These are phyloP conservation scores for Pseudocercospora macadamiae DNA, from an alignment of 2,329 filamentous ascomycete species.

Conservation along the genomic window DNA sequence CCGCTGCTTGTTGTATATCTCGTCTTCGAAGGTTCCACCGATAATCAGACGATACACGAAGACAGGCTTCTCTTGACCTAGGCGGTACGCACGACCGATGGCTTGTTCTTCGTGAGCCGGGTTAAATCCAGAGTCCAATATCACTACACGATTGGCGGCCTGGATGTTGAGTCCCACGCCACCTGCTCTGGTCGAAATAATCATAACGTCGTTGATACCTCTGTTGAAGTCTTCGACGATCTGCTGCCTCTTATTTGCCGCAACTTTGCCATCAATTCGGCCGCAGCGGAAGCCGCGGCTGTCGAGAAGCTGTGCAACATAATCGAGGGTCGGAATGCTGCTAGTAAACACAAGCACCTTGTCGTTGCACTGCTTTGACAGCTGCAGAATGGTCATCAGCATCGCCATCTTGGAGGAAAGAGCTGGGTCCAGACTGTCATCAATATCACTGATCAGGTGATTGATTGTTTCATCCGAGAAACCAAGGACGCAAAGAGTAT, in stretches of 20 bases:
- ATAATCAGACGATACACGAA: constrained; percentile 82
- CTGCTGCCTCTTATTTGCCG: constrained; percentile 60
- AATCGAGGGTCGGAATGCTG: constrained; percentile 69
- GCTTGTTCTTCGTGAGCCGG: constrained; percentile 84
- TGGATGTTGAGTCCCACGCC: constrained; percentile 82
- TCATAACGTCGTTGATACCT: constrained; percentile 60
- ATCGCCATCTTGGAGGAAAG: constrained; percentile 71
- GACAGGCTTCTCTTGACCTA: constrained; percentile 79
- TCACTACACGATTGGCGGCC: constrained; percentile 81
- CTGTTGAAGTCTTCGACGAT: constrained; percentile 71
- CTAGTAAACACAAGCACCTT: constrained; percentile 83
- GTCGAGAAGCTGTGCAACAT: constrained; percentile 62
- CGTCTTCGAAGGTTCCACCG: constrained; percentile 78
- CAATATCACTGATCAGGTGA: constrained; percentile 38
- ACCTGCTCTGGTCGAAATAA: constrained; percentile 83
- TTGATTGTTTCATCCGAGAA: constrained; percentile 43
- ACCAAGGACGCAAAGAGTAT: constrained; percentile 38
- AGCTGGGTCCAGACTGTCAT: constrained; percentile 47
- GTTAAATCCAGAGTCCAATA: constrained; percentile 83
- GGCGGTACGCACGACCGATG: constrained; percentile 80
- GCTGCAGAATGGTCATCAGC: constrained; percentile 69
- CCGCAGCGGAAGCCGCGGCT: constrained; percentile 50
- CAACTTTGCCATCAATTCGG: constrained; percentile 70
- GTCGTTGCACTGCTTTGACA: constrained; percentile 65
- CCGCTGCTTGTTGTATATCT: constrained; percentile 71